phyloP scores from a whole-genome alignment of 73 alveolate genomes.

The Paramecium tetraurelia region DNA sequence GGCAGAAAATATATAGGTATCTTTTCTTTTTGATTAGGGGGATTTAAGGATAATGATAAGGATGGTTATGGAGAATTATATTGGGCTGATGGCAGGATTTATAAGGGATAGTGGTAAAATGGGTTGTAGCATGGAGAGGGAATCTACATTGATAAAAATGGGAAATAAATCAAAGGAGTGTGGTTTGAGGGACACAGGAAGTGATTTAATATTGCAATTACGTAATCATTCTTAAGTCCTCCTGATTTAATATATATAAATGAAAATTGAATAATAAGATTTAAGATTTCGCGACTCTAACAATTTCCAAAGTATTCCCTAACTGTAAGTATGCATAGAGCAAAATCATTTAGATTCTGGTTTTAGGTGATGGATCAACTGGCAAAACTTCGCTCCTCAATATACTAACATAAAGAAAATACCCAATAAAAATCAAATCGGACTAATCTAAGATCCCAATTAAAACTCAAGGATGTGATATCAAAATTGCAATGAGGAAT shows the following conservation, averaged over 20 bases:
- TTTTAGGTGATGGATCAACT: not conserved
- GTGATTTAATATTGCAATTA: not conserved
- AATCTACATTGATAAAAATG: conserved; percentile 5
- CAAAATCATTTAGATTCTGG: not conserved
- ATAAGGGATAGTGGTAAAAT: conserved; percentile 60
- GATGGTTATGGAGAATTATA: conserved; percentile 74
- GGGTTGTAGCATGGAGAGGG: conserved; percentile 54
- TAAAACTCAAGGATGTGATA: not conserved
- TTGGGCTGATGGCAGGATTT: conserved; percentile 78
- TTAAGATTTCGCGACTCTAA: not conserved
- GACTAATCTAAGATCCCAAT: not conserved
- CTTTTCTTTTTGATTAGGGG: conserved; percentile 61
- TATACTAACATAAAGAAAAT: not conserved
- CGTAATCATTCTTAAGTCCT: not conserved
- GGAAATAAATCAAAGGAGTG: not conserved
- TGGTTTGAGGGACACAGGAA: not conserved
- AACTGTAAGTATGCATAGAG: not conserved
- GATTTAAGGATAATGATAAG: conserved; percentile 21
- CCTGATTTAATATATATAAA: not conserved
- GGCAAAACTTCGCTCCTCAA: not conserved
- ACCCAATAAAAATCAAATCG: not conserved
- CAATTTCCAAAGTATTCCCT: not conserved
- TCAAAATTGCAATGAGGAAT: not conserved
- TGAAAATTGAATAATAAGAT: not conserved
- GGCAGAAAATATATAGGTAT: not conserved